Percentiles rank a stretch among this genome's conserved stretches.
These are phyloP conservation scores for Candida corydali DNA, from an alignment of 805 yeast species.

Conservation along the genomic window DNA sequence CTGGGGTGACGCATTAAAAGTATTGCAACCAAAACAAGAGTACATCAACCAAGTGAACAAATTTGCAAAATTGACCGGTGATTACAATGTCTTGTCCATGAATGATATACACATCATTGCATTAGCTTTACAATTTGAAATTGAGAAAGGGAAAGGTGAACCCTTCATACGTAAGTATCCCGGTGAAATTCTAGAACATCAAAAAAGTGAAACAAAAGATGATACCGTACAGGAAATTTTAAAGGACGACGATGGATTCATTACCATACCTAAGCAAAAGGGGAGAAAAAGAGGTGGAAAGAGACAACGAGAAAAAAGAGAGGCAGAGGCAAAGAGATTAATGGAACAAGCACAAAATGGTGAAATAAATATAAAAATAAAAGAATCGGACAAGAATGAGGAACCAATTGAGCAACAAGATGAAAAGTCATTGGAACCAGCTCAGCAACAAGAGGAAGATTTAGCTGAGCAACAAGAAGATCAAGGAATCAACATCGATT, in stretches of 20 bases:
- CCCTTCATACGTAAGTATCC: constrained; percentile 63
- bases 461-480: constrained; percentile 11
- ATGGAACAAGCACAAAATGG: constrained; percentile 11
- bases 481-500: constrained; percentile 46
- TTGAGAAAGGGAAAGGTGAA: constrained; percentile 68
- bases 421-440: constrained; percentile 10
- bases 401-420: constrained; percentile 10
- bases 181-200: constrained; percentile 45
- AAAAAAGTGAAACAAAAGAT: constrained; percentile 6
- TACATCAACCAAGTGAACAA: constrained; percentile 62
- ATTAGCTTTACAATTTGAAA: constrained; percentile 81
- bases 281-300: constrained; percentile 60
- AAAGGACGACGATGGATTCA: constrained; percentile 6
- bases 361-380: neutral
- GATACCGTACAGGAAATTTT: constrained; percentile 10
- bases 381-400: constrained; percentile 9
- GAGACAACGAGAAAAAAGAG: constrained; percentile 58
- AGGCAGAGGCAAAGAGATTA: constrained; percentile 29
- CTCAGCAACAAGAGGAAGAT: constrained; percentile 8
- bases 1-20: constrained; percentile 70
- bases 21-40: constrained; percentile 73
- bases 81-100: constrained; percentile 76
- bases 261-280: constrained; percentile 13
- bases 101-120: constrained; percentile 94
- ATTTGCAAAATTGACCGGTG: constrained; percentile 89